phyloP scores from a whole-genome alignment of 805 yeast genomes.

The Wickerhamiella kurtzmanii region DNA sequence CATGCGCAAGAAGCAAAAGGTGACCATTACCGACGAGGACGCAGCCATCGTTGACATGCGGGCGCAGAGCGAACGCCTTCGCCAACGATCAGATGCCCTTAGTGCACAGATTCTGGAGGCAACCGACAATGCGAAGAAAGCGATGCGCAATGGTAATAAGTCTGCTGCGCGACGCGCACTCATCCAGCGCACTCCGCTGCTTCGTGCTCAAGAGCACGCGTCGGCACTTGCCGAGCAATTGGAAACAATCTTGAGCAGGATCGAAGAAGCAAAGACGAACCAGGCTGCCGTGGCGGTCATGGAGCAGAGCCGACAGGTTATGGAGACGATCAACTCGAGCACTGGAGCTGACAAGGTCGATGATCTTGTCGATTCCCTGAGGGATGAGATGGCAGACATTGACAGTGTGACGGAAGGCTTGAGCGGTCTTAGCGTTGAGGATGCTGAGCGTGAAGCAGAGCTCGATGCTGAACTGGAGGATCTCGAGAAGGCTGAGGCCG shows the following conservation, averaged over 20 bases:
- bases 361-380: slow-evolving; percentile 30
- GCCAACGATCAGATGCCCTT: slow-evolving; percentile 17
- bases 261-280: slow-evolving; percentile 34
- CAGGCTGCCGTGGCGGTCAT: slow-evolving; percentile 29
- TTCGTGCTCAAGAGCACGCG: slow-evolving; percentile 17
- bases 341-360: slow-evolving; percentile 29
- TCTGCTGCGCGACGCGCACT: slow-evolving; percentile 23
- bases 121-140: slow-evolving; percentile 17
- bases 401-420: slow-evolving; percentile 30
- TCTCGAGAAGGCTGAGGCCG: slow-evolving; percentile 22
- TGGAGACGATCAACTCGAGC: slow-evolving; percentile 29
- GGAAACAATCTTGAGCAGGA: slow-evolving; percentile 28
- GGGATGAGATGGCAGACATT: slow-evolving; percentile 27
- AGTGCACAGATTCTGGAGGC: slow-evolving; percentile 14
- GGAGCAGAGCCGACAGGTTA: slow-evolving; percentile 26
- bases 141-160: slow-evolving; percentile 7
- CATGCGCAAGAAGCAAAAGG: slow-evolving; percentile 1
- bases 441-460: slow-evolving; percentile 23
- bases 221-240: slow-evolving; percentile 28
- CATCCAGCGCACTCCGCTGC: slow-evolving; percentile 17
- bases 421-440: slow-evolving; percentile 17
- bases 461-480: slow-evolving; percentile 31
- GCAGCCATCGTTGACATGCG: slow-evolving; percentile 9
- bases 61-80: slow-evolving; percentile 12
- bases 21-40: slow-evolving; percentile 9